A percentile compares a stretch with the other conserved stretches of the same genome.
These are phyloP conservation scores for Xenoacremonium recifei DNA, from an alignment of 2,329 filamentous ascomycete genomes.

Conservation along the genomic window DNA sequence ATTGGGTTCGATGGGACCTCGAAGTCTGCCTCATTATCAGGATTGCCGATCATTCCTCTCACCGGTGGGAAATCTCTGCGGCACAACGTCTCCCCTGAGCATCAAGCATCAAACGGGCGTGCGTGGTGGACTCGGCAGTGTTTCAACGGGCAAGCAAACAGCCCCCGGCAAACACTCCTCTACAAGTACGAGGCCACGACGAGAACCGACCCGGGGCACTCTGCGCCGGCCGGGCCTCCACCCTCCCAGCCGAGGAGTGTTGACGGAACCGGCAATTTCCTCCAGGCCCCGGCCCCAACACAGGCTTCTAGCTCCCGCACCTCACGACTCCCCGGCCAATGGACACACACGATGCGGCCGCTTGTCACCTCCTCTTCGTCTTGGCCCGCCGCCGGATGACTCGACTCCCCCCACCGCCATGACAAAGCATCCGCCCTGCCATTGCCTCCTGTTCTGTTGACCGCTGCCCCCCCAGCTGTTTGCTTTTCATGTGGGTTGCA, in stretches of 20 bases:
- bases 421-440: constrained; percentile 5
- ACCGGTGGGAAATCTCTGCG: too few relatives aligned
- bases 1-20: background rate
- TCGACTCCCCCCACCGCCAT: constrained; percentile 10
- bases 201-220: too few relatives aligned
- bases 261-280: background rate
- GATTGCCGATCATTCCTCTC: too few relatives aligned
- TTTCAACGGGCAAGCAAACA: too few relatives aligned
- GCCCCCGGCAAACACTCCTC: too few relatives aligned
- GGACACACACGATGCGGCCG: background rate
- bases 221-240: background rate
- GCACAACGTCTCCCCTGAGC: too few relatives aligned
- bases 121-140: too few relatives aligned
- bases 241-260: background rate
- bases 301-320: constrained; percentile 9
- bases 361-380: background rate
- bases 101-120: too few relatives aligned
- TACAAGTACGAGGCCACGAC: too few relatives aligned
- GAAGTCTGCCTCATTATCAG: too few relatives aligned
- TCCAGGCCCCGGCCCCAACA: background rate
- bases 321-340: constrained; percentile 3
- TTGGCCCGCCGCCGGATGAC: constrained; percentile 13
- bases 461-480: too few relatives aligned
- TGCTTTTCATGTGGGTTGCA: too few relatives aligned
- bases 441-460: constrained; percentile 1